Percentiles rank a stretch among this genome's conserved stretches.
Evolutionary conservation across 805 yeast genomes (phyloP).

Genomic region (Starmerella bombicola): DNA sequence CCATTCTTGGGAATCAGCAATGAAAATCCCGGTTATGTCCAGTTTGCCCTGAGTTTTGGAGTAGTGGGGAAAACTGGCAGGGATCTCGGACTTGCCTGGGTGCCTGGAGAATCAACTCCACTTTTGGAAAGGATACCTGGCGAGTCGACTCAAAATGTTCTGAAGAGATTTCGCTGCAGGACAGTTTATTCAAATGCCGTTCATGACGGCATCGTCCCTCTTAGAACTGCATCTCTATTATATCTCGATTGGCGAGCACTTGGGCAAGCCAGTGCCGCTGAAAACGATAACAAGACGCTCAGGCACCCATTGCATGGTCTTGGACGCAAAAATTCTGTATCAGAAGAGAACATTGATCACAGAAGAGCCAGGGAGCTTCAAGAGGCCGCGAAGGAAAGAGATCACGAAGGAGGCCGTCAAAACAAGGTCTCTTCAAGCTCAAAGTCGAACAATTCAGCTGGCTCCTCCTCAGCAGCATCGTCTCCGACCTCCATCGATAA

Average conservation of each 20-base stretch:
- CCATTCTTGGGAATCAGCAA: conserved; percentile 80
- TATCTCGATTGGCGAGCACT: conserved; percentile 78
- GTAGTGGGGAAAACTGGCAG: conserved; percentile 87
- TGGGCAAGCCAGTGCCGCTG: conserved; percentile 36
- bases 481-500: neutral
- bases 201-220: conserved; percentile 92
- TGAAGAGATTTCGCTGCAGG: conserved; percentile 53
- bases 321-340: neutral
- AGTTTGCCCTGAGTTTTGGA: conserved; percentile 74
- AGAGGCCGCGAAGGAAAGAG: neutral
- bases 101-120: conserved; percentile 37
- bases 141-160: conserved; percentile 53
- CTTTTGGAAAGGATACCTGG: conserved; percentile 63
- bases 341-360: conserved; percentile 9
- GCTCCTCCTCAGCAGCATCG: too few species aligned
- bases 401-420: neutral
- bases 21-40: conserved; percentile 78
- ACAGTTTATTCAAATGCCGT: conserved; percentile 81
- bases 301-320: neutral
- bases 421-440: neutral
- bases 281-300: conserved; percentile 27
- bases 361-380: neutral
- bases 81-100: conserved; percentile 59
- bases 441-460: neutral
- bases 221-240: conserved; percentile 75